Evolutionary conservation across 2,329 filamentous ascomycete genomes (phyloP).

Genomic region (Fusarium oxysporum): DNA sequence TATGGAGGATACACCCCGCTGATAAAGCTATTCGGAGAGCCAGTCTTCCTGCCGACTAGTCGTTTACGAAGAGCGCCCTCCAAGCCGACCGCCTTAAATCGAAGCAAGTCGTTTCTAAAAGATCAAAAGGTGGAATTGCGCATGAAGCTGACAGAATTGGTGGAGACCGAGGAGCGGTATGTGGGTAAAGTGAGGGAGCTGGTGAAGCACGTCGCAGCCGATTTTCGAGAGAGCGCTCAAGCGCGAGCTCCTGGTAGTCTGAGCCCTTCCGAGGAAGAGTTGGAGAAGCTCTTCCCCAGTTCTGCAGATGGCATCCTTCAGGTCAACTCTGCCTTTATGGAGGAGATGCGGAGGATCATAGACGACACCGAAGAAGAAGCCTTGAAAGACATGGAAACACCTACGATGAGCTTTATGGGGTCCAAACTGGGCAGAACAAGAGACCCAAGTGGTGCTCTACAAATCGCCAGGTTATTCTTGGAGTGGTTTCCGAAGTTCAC

Average conservation of each 20-base stretch:
- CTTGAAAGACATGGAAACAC: slow-evolving; percentile 76
- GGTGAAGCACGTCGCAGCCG: slow-evolving; percentile 81
- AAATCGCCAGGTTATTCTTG: slow-evolving; percentile 82
- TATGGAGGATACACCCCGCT: slow-evolving; percentile 84
- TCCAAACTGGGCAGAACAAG: slow-evolving; percentile 62
- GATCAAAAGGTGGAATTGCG: slow-evolving; percentile 87
- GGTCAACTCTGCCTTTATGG: slow-evolving; percentile 83
- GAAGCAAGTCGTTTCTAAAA: slow-evolving; percentile 80
- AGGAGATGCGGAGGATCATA: slow-evolving; percentile 79
- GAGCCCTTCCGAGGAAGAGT: slow-evolving; percentile 77
- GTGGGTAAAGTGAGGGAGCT: slow-evolving; percentile 88
- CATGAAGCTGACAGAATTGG: slow-evolving; percentile 88
- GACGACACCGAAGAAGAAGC: slow-evolving; percentile 87
- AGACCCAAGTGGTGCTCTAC: slow-evolving; percentile 81
- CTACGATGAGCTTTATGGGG: slow-evolving; percentile 56
- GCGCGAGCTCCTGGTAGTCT: slow-evolving; percentile 68
- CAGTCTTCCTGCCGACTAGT: slow-evolving; percentile 87
- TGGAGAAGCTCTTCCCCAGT: slow-evolving; percentile 82
- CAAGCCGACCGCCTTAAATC: slow-evolving; percentile 82
- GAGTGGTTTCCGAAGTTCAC: slow-evolving; percentile 96
- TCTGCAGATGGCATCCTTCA: slow-evolving; percentile 84
- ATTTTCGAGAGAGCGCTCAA: slow-evolving; percentile 79
- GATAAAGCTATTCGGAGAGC: slow-evolving; percentile 83
- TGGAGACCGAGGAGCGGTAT: slow-evolving; percentile 95
- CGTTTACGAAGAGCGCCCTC: slow-evolving; percentile 87